A percentile compares a stretch with the other conserved stretches of the same genome.
phyloP scores from a whole-genome alignment of 768 basidiomycete species.

The Baorangia bicolor region DNA sequence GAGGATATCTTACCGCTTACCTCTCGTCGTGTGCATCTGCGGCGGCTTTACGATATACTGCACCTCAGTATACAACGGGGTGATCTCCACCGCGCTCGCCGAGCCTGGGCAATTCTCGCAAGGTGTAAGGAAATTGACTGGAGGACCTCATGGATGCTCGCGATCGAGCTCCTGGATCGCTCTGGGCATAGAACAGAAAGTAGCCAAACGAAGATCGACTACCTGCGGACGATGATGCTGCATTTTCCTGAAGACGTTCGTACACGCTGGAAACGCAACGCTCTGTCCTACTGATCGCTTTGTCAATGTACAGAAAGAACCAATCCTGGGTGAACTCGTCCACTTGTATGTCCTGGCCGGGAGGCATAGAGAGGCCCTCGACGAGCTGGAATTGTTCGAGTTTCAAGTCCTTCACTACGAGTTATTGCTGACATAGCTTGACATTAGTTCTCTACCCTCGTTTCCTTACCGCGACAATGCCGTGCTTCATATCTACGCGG shows the following conservation, averaged over 20 bases:
- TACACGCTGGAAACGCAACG: conserved; percentile 2
- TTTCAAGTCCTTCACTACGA: conserved; percentile 1
- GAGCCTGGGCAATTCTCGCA: conserved; percentile 72
- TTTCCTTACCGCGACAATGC: conserved; percentile 86
- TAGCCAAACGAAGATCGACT: conserved; percentile 48
- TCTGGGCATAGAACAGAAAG: conserved; percentile 28
- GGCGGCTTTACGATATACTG: conserved; percentile 71
- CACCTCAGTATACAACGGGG: conserved; percentile 67
- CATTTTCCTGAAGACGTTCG: conserved; percentile 66
- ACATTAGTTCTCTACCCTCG: conserved; percentile 73
- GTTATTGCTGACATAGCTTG: conserved; percentile 1
- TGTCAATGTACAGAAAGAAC: conserved; percentile 53
- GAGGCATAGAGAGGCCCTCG: conserved; percentile 67
- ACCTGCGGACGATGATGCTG: conserved; percentile 69
- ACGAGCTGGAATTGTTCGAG: conserved; percentile 81
- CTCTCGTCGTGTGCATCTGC: conserved; percentile 68
- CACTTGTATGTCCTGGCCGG: conserved; percentile 60
- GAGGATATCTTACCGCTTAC: conserved; percentile 48
- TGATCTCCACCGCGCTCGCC: conserved; percentile 60
- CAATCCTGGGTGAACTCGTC: conserved; percentile 72
- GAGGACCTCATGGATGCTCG: conserved; percentile 68
- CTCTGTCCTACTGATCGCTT: conserved; percentile 12
- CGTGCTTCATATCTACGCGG: conserved; percentile 79
- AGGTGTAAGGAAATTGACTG: conserved; percentile 79
- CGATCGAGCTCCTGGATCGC: conserved; percentile 53